These are phyloP conservation scores for Claviceps capensis DNA, from an alignment of 2,329 filamentous ascomycete genomes.

Conservation along the genomic window DNA sequence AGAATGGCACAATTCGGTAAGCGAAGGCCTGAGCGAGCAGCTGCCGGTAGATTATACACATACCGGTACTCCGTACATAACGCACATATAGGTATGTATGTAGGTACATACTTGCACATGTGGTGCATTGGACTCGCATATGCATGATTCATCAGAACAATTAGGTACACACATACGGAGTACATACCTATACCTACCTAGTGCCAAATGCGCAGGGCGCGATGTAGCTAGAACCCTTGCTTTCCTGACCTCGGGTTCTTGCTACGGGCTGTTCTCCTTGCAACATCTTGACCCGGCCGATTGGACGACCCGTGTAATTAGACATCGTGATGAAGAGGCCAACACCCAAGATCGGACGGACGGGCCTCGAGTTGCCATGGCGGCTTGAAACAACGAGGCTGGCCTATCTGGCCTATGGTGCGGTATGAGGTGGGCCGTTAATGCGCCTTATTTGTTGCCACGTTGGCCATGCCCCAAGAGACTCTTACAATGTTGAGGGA, in stretches of 20 bases:
- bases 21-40: not conserved
- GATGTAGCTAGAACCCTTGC: not conserved
- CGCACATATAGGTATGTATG: no score
- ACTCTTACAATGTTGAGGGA: no score
- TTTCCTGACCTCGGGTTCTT: not conserved
- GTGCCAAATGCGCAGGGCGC: not conserved
- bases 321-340: no score
- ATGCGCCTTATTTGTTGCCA: not conserved
- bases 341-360: no score
- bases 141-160: not conserved
- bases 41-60: no score
- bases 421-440: not conserved
- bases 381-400: not conserved
- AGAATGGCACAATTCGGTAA: conserved; percentile 1
- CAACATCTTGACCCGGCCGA: not conserved
- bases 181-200: no score
- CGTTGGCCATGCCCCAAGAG: not conserved
- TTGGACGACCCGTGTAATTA: no score
- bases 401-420: not conserved
- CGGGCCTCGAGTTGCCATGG: not conserved
- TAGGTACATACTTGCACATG: not conserved
- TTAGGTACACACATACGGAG: no score
- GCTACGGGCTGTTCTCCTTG: no score
- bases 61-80: no score
- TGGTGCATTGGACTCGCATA: not conserved